phyloP scores from a whole-genome alignment of 176 grass and related monocot species.

The Alopecurus myosuroides region DNA sequence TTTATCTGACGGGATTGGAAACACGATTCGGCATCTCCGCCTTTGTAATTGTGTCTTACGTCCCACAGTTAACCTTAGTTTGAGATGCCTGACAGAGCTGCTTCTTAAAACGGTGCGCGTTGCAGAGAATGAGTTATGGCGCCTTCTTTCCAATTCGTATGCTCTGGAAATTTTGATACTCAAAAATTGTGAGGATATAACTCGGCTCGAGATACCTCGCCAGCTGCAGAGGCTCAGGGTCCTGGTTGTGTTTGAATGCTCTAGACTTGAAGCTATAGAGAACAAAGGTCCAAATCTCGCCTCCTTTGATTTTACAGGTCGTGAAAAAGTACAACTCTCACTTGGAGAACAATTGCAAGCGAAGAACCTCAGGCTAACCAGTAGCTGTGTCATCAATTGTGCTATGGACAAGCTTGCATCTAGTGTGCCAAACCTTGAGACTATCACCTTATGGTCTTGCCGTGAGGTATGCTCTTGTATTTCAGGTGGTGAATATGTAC shows the following conservation, averaged over 20 bases:
- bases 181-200: neutral
- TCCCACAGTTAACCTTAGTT: neutral
- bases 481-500: too few relatives aligned
- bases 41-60: neutral
- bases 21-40: neutral
- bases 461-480: neutral
- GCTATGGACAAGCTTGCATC: neutral
- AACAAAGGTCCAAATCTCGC: neutral
- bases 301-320: neutral
- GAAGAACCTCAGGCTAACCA: neutral
- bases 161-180: neutral
- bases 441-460: accelerated
- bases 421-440: constrained; percentile 1
- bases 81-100: too few relatives aligned
- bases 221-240: neutral
- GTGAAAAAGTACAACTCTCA: neutral
- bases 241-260: neutral
- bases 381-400: neutral
- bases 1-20: too few relatives aligned
- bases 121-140: too few relatives aligned
- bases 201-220: neutral
- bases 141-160: too few relatives aligned
- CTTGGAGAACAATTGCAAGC: neutral
- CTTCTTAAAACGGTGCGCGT: too few relatives aligned
- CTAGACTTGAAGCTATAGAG: neutral